Evolutionary conservation across 106 monocot genomes (phyloP).

Genomic region (Cymbidium sinense): DNA sequence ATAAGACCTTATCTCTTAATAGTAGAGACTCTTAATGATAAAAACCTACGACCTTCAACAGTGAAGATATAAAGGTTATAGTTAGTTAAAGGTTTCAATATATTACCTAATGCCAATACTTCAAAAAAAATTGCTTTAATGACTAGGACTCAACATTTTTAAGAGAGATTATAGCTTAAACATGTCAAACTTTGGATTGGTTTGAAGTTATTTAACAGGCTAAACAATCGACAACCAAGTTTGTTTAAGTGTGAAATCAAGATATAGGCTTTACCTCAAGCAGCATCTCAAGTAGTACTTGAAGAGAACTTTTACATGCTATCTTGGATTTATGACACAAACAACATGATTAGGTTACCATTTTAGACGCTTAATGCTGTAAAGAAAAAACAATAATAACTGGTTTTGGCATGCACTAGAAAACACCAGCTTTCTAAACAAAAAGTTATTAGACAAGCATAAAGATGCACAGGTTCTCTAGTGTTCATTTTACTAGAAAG

Average conservation of each 20-base stretch:
- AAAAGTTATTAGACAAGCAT: no score
- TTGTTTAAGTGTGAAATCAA: neutral
- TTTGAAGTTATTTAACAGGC: neutral
- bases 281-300: neutral
- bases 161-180: neutral
- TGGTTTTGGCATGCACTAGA: no score
- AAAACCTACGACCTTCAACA: neutral
- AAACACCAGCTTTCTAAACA: no score
- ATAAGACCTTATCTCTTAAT: neutral
- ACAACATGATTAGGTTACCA: no score
- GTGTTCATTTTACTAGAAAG: no score
- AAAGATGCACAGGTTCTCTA: no score
- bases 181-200: neutral
- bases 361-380: no score
- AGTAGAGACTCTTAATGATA: neutral
- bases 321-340: neutral
- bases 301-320: neutral
- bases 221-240: neutral
- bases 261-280: neutral
- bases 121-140: neutral
- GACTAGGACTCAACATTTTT: neutral
- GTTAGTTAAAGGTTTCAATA: neutral
- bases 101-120: neutral
- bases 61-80: neutral
- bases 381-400: no score